Conservation (phyloP, 2,329 filamentous ascomycete genomes). For the Magnaporthiopsis incrustans region DNA sequence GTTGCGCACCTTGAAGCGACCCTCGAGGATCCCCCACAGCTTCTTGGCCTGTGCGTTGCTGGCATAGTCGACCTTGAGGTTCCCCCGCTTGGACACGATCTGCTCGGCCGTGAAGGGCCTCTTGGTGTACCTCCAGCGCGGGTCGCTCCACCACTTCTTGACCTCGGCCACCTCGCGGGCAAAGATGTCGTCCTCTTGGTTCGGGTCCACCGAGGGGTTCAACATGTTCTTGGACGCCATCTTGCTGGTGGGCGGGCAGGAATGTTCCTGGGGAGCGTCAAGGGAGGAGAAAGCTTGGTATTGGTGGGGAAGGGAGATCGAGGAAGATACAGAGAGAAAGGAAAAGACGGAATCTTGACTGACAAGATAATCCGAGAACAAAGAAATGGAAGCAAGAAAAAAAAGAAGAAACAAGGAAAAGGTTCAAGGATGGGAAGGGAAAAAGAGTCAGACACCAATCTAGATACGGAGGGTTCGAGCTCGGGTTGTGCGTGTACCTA, state of each 20-base stretch:
- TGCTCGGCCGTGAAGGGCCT: constrained; percentile 92
- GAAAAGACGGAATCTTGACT: constrained; percentile 9
- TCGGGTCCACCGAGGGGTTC: constrained; percentile 46
- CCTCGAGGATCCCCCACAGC: constrained; percentile 84
- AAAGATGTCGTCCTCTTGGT: constrained; percentile 58
- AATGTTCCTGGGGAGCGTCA: background rate
- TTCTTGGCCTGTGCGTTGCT: constrained; percentile 89
- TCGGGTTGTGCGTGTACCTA: background rate
- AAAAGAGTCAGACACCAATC: constrained; percentile 5
- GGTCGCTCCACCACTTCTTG: constrained; percentile 89
- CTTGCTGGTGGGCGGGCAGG: constrained; percentile 17
- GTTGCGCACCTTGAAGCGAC: constrained; percentile 65
- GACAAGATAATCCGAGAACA: constrained; percentile 7
- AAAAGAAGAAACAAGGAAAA: constrained; percentile 13
- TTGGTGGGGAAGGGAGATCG: background rate
- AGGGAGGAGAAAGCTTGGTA: background rate
- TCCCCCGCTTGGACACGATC: constrained; percentile 92
- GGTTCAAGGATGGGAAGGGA: constrained; percentile 13
- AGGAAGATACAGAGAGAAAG: constrained; percentile 9
- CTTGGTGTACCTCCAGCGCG: constrained; percentile 88
- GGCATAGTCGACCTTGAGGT: constrained; percentile 82
- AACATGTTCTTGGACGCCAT: constrained; percentile 59
- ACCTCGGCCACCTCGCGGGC: constrained; percentile 77
- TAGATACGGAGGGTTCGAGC: background rate
- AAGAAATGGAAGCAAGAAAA: constrained; percentile 9